A percentile compares a stretch with the other conserved stretches of the same genome.
Conservation (phyloP, 1,284 basidiomycete genomes). For the Trametes hirsuta region DNA sequence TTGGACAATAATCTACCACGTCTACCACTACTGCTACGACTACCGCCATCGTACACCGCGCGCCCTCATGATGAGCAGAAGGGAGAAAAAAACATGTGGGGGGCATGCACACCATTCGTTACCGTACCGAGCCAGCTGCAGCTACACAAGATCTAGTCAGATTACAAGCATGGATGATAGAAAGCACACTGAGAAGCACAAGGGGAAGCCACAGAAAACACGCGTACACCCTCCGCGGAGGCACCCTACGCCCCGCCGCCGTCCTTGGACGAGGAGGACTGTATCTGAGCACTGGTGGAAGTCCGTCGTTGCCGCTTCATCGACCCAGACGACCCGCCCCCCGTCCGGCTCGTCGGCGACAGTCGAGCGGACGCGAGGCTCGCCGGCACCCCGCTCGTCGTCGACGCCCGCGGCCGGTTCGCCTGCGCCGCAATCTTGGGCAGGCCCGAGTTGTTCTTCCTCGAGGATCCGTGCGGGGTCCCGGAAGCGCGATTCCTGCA, state of each 20-base stretch:
- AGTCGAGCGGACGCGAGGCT: constrained; percentile 39
- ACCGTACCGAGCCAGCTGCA: constrained; percentile 20
- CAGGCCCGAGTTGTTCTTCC: constrained; percentile 59
- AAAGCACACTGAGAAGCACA: constrained; percentile 16
- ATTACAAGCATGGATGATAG: constrained; percentile 30
- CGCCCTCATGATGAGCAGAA: constrained; percentile 4
- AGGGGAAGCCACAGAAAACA: constrained; percentile 16
- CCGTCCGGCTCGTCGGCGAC: constrained; percentile 39
- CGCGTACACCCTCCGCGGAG: constrained; percentile 7
- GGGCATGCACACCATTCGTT: constrained; percentile 21
- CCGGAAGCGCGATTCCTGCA: constrained; percentile 79
- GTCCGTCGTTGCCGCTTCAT: constrained; percentile 83
- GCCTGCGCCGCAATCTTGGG: constrained; percentile 75
- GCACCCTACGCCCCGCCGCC: constrained; percentile 35
- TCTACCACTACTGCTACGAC: constrained; percentile 19
- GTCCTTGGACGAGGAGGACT: constrained; percentile 37
- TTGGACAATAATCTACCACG: constrained; percentile 31
- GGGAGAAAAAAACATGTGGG: constrained; percentile 25
- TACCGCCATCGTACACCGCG: constrained; percentile 32
- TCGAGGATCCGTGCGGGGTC: constrained; percentile 59
- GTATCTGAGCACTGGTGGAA: constrained; percentile 53
- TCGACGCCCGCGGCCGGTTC: constrained; percentile 63
- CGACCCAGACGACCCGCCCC: constrained; percentile 43
- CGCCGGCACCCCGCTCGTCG: constrained; percentile 60
- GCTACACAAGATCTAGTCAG: constrained; percentile 31